Conservation (phyloP, 139 green algal species). For the Coelastrella sp. region DNA sequence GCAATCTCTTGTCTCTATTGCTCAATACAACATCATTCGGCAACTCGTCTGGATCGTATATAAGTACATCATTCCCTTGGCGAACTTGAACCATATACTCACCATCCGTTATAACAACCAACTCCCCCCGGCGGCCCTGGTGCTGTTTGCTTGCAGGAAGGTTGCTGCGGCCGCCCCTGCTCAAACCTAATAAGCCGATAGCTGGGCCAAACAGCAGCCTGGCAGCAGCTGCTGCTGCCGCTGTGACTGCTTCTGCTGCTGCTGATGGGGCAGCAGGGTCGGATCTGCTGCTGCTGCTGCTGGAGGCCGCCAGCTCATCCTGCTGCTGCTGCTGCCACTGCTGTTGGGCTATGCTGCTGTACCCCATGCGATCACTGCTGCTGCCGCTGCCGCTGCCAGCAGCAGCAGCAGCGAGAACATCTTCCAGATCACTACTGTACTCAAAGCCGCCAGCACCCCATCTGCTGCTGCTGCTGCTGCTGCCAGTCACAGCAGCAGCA, state of each 20-base stretch:
- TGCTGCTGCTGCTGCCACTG: background rate
- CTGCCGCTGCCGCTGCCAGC: too few relatives aligned
- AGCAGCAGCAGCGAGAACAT: too few relatives aligned
- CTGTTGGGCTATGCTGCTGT: background rate
- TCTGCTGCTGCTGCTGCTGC: background rate
- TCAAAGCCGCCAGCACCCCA: background rate
- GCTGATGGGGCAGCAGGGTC: background rate
- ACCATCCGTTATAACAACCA: slow-evolving; percentile 1
- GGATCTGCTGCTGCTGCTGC: background rate
- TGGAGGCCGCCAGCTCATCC: background rate
- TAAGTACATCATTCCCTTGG: background rate
- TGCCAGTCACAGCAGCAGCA: background rate
- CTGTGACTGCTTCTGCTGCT: background rate
- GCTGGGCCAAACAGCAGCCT: slow-evolving; percentile 9
- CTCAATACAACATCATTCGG: slow-evolving; percentile 23
- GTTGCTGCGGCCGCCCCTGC: background rate
- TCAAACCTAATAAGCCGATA: slow-evolving; percentile 2
- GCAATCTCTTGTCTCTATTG: background rate
- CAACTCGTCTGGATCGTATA: slow-evolving; percentile 22
- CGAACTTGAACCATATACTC: slow-evolving; percentile 32
- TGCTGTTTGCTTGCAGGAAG: too few relatives aligned
- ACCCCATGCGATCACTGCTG: too few relatives aligned
- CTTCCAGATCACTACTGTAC: background rate
- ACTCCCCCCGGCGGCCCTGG: too few relatives aligned
- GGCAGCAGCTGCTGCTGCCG: slow-evolving; percentile 8